Base-by-base conservation (phyloP, 148 eudicot genomes). In the Silene conica region DNA sequence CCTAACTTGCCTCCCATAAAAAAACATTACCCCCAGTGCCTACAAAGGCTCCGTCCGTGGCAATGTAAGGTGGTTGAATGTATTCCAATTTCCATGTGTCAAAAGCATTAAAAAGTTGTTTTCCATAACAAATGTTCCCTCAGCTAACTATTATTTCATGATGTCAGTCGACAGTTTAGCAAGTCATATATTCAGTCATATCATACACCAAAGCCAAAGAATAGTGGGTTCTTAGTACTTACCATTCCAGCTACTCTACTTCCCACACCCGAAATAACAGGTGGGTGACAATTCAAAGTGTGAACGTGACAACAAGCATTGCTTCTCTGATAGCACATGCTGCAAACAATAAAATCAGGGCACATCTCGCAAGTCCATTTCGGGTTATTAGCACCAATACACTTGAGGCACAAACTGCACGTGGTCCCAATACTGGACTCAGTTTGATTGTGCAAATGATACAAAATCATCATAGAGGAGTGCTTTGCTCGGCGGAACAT, bases 401-500 rank as follows among this genome's bases (percentile, higher is more conserved):
- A 85, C 77, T 77, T 74, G 64, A 82, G 75, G 81, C 89, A 87
- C 69, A 86, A 77, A 74, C 84, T 66, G 80, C 88, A 88, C 58
- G 22, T 67, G 22, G 41, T 74, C 43, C 77, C 79, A 19, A 12
- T n/a, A 25, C 16, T 81, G 31, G 79, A 62, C 59, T 74, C 76
- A 23, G 59, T 74, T 43, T 78, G 76, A 72, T 87, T 81, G 57
- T 86, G 87, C 69, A 93, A 87, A 80, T 93, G 88, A 76, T 93
- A 82, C 38, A 93, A 72, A 58, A 93, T 91, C 98, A 91, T 94
- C 92, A 88, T 81, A 58, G 98, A 91, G 5, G 97, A 87, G 79
- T 94, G 91, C 86, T 91, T 94, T 48, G 97, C 98, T 75, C 89
- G 93, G 4, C 91, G 89, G 77, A 87, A 92, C 6, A 92, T 73